Base-by-base conservation (phyloP, 805 yeast genomes). In the Ogataea minuta region DNA sequence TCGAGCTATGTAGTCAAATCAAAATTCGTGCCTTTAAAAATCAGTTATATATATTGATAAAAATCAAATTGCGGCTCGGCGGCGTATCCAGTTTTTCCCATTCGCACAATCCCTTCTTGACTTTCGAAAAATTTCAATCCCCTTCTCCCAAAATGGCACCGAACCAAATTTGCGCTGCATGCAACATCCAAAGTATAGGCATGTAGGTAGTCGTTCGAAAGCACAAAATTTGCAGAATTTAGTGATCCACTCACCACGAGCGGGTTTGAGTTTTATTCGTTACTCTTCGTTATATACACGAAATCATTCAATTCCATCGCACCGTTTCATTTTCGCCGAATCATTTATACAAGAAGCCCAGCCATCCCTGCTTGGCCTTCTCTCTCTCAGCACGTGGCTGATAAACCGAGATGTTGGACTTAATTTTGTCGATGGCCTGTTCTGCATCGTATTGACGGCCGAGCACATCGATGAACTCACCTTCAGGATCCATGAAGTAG, bases 401-500 rank as follows among this genome's bases (percentile, higher is more conserved):
- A 66, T 81, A 90, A 2, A 84, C 83, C 46, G 76, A 80, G 29
- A 88, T 74, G 52, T 87, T 90, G 44, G 79, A 79, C 50, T 74
- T 74, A 49, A 93, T 85, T 64, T 85, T 85, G 28, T 74, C 78
- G 11, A 81, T 81, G 19, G 95, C 96, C 45, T 81, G 81, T 14
- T 70, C 72, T 17, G 89, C 90, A 41, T 81, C 86, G 51, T 81
- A 86, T 56, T 91, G 91, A 62, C 95, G 81, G 39, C 99, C 99
- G 50, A 91, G 70, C 6, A 93, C 98, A 60, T 91, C 96, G 34
- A 91, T 84, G 57, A 88, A 93, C 57, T 87, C 79, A 33, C 98
- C 99, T 60, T 93, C 96, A n/a, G 96, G 90, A 60, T 93, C 98
- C 97, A 93, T 91, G 54, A 93, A 69, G 58, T 93, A 93, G 66